Base-by-base conservation (phyloP, 2,329 filamentous ascomycete species). In the Clarireedia monteithiana region DNA sequence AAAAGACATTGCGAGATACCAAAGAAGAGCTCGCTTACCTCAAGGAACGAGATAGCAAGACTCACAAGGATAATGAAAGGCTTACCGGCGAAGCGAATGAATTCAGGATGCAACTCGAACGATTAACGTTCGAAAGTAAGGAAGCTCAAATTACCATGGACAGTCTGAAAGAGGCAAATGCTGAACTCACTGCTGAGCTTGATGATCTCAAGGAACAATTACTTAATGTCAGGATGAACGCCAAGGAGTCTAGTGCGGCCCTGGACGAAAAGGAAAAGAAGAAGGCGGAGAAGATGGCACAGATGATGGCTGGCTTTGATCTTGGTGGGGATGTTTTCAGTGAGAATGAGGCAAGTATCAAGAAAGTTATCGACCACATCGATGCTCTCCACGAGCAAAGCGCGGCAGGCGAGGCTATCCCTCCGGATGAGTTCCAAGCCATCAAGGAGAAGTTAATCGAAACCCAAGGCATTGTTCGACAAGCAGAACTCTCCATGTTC, bases 221-320 rank as follows among this genome's bases (percentile, higher is more conserved):
- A 52, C 79, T 97, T 17, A 91, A 97, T 70, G 91, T 94, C 48
- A 92, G 92, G 76, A 96, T 97, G 88, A 94, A 85, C 64, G 91
- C 92, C 56, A 95, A 94, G 75, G 94, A 97, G 74, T 92, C 88
- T 1, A 91, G 83, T 46, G 91, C 91, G 7, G 86, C 90, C 15
- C 76, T 95, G 20, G 92, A 97, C 65, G 94, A 97, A 74, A 99
- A 99, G 79, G 95, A 97, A 74, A 92, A 91, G 78, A 91, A 91
- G 76, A 99, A 99, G 80, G 90, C 91, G 0, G 94, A 99, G 75
- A 94, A 95, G 74, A 99, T 99, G 94, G 94, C 94, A 45, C 89
- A 96, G 80, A 99, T 99, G 94, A 96, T 99, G 92, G 94, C 94
- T 58, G 91, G 92, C 3, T 97, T 99, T 66, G 92, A 99, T 67